Percentiles rank a stretch among this genome's conserved stretches.
Evolutionary conservation across 768 basidiomycete genomes (phyloP).

Genomic region (Boletus coccyginus): DNA sequence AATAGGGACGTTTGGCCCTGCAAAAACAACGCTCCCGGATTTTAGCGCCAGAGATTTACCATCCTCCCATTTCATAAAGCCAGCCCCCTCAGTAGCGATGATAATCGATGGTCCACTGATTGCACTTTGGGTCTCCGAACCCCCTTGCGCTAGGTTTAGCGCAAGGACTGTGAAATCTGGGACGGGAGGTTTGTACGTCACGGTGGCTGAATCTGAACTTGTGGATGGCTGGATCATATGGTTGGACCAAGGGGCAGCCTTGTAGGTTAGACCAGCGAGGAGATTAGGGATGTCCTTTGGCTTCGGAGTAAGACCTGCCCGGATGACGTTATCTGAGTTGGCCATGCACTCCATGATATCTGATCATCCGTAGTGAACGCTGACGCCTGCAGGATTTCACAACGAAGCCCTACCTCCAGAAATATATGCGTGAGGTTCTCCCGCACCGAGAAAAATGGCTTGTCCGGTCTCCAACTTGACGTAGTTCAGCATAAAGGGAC

Average conservation of each 20-base stretch:
- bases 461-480: slow-evolving; percentile 77
- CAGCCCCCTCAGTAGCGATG: slow-evolving; percentile 71
- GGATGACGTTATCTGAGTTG: slow-evolving; percentile 97
- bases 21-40: slow-evolving; percentile 76
- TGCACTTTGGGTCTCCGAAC: slow-evolving; percentile 52
- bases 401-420: slow-evolving; percentile 66
- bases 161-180: slow-evolving; percentile 89
- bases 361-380: slow-evolving; percentile 29
- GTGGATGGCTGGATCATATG: slow-evolving; percentile 65
- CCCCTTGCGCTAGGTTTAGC: slow-evolving; percentile 44
- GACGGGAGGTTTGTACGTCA: slow-evolving; percentile 87
- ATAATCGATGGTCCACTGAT: slow-evolving; percentile 84
- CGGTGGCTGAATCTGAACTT: slow-evolving; percentile 42
- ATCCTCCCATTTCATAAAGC: slow-evolving; percentile 50
- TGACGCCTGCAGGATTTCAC: not conserved
- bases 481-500: slow-evolving; percentile 86
- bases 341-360: slow-evolving; percentile 99
- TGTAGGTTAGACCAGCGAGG: slow-evolving; percentile 83
- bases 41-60: slow-evolving; percentile 40
- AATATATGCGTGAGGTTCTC: slow-evolving; percentile 96
- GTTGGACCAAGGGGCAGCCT: slow-evolving; percentile 58
- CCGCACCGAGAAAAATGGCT: slow-evolving; percentile 92
- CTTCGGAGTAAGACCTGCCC: slow-evolving; percentile 97
- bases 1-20: slow-evolving; percentile 69
- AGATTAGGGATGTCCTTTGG: slow-evolving; percentile 92